Evolutionary conservation across 1,284 basidiomycete species (phyloP).

Genomic region (Papiliotrema terrestris): DNA sequence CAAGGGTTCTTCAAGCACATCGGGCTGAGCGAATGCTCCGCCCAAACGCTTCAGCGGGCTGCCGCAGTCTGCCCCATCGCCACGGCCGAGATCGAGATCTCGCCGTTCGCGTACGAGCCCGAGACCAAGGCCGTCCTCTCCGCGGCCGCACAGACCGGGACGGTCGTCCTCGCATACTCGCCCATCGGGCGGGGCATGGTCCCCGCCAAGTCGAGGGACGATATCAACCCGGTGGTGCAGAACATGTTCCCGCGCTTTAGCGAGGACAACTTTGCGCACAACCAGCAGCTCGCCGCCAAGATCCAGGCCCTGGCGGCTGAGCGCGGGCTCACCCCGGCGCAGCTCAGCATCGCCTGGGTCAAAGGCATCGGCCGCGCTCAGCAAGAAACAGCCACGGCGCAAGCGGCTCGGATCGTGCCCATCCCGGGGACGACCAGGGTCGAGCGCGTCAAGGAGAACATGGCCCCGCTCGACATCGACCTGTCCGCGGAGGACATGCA

Average conservation of each 20-base stretch:
- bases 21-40: too few relatives aligned
- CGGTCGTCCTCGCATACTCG: neutral
- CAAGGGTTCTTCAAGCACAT: neutral
- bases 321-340: neutral
- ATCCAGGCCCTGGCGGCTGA: neutral
- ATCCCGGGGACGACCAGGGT: neutral
- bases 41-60: neutral
- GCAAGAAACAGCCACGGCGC: neutral
- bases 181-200: neutral
- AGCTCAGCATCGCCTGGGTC: neutral
- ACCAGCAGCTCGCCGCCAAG: neutral
- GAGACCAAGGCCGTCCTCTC: neutral
- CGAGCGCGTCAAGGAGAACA: neutral
- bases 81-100: neutral
- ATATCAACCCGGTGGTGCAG: neutral
- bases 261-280: neutral
- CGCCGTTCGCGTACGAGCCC: neutral
- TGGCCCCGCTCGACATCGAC: neutral
- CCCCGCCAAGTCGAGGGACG: neutral
- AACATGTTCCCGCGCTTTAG: neutral
- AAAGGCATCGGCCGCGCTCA: neutral
- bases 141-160: neutral
- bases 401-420: neutral
- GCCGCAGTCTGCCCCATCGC: neutral
- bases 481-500: neutral